Evolutionary conservation across 2,329 filamentous ascomycete species (phyloP), one percentile per base, ranked within the genome.

Genomic region (Fusarium austroafricanum): DNA sequence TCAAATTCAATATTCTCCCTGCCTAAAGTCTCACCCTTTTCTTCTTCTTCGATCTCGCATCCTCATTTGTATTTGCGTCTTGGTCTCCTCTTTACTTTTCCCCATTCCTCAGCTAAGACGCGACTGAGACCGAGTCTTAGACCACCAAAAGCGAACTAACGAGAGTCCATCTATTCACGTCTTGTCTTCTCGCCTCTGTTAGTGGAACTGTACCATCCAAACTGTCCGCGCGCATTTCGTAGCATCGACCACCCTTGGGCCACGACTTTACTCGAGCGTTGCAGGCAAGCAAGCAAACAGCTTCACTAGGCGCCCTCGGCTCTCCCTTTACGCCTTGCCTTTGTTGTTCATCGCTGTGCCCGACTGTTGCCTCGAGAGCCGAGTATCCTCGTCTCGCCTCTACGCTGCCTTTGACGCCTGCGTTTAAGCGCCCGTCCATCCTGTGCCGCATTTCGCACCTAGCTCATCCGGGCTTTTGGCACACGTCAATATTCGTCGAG

Each of bases 401-500:
- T 42, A 29, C 39, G 51, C 40, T 67, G 57, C 35, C 43, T 52
- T 55, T 37, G 45, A 50, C 37, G 43, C 42, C 45, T 70, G 55
- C 52, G 55, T 46, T 54, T 70, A 70, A 70, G 63, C 67, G 67
- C 67, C 68, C 49, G 52, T 52, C 45, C 58, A 52, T 55, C 47
- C 58, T 55, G 71, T 66, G 65, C 61, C 59, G 67, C 59, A 71
- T 65, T 69, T 68, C 71, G 62, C 64, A 40, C 51, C 21, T 44
- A 61, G 61, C 51, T 61, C 61, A 45, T 39, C 55, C 54, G 26
- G 35, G 68, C 46, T 60, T 46, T 50, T 56, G 65, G 63, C 44
- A 57, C 54, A 59, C 31, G 35, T 42, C 59, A 59, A 53, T 53
- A 71, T 63, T 72, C 61, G 63, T 66, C 59, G 52, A 66, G 62